phyloP scores from a whole-genome alignment of 2,329 filamentous ascomycete genomes.

The Botrytis aclada region DNA sequence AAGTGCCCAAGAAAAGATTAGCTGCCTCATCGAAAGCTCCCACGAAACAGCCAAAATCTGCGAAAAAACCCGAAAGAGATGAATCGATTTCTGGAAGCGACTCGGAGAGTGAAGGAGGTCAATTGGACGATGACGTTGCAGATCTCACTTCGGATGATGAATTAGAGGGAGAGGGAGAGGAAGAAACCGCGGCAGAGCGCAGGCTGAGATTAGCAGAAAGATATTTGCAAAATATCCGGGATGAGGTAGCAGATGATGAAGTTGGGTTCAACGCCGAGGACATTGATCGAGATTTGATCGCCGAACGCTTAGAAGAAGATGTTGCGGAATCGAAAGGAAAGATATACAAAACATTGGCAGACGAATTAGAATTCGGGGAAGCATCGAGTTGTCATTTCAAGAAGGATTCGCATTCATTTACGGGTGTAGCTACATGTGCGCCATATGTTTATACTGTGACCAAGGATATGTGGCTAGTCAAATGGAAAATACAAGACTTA shows the following conservation, averaged over 20 bases:
- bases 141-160: slow-evolving; percentile 51
- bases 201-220: slow-evolving; percentile 83
- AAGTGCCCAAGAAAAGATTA: slow-evolving; percentile 58
- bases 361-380: slow-evolving; percentile 65
- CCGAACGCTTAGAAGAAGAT: slow-evolving; percentile 85
- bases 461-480: slow-evolving; percentile 80
- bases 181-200: slow-evolving; percentile 86
- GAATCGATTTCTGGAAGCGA: slow-evolving; percentile 84
- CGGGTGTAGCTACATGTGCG: slow-evolving; percentile 72
- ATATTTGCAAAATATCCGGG: slow-evolving; percentile 85
- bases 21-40: slow-evolving; percentile 42
- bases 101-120: slow-evolving; percentile 60
- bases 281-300: slow-evolving; percentile 88
- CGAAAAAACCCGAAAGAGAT: slow-evolving; percentile 47
- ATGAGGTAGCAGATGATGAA: slow-evolving; percentile 67
- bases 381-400: slow-evolving; percentile 72
- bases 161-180: slow-evolving; percentile 60
- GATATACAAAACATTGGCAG: slow-evolving; percentile 77
- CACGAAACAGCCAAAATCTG: slow-evolving; percentile 39
- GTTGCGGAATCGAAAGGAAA: slow-evolving; percentile 88
- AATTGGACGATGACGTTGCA: slow-evolving; percentile 50
- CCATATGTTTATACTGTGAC: slow-evolving; percentile 86
- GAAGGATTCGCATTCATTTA: slow-evolving; percentile 74
- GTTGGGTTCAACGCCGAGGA: slow-evolving; percentile 90
- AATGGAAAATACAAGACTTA: slow-evolving; percentile 78